A percentile compares a stretch with the other conserved stretches of the same genome.
These are phyloP conservation scores for Pleurotus citrinopileatus DNA, from an alignment of 768 basidiomycete genomes.

Conservation along the genomic window DNA sequence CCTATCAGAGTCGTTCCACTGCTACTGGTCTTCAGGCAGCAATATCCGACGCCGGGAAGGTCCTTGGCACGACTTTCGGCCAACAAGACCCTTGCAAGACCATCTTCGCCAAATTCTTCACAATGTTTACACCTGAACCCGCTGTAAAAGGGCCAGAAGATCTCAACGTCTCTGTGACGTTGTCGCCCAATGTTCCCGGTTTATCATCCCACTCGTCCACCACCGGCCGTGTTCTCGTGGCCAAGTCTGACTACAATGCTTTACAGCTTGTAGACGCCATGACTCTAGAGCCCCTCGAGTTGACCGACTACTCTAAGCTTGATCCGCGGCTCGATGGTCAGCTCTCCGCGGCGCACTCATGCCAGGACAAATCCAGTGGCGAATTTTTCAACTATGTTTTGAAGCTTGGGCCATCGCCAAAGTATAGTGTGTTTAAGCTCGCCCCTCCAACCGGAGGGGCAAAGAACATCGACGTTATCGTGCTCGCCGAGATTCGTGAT, in stretches of 20 bases:
- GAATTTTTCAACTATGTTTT: slow-evolving; percentile 35
- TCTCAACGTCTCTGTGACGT: slow-evolving; percentile 17
- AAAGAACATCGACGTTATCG: slow-evolving; percentile 18
- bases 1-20: slow-evolving; percentile 31
- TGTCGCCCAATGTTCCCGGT: slow-evolving; percentile 21
- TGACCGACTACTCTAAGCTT: slow-evolving; percentile 23
- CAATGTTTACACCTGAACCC: slow-evolving; percentile 9
- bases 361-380: slow-evolving; percentile 30
- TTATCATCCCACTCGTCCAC: slow-evolving; percentile 1
- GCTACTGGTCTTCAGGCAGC: slow-evolving; percentile 24
- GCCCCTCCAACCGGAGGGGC: slow-evolving; percentile 24
- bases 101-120: slow-evolving; percentile 24
- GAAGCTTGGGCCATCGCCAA: slow-evolving; percentile 22
- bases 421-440: slow-evolving; percentile 34
- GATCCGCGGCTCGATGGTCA: slow-evolving; percentile 29
- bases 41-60: slow-evolving; percentile 16
- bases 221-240: slow-evolving; percentile 22
- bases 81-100: slow-evolving; percentile 22
- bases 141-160: not conserved
- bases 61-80: slow-evolving; percentile 17
- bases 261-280: slow-evolving; percentile 32
- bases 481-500: slow-evolving; percentile 33
- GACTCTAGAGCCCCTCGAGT: slow-evolving; percentile 32
- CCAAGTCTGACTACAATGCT: slow-evolving; percentile 26
- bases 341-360: slow-evolving; percentile 33